Base-by-base conservation (phyloP, 2,329 filamentous ascomycete species). In the Fusarium pseudograminearum region DNA sequence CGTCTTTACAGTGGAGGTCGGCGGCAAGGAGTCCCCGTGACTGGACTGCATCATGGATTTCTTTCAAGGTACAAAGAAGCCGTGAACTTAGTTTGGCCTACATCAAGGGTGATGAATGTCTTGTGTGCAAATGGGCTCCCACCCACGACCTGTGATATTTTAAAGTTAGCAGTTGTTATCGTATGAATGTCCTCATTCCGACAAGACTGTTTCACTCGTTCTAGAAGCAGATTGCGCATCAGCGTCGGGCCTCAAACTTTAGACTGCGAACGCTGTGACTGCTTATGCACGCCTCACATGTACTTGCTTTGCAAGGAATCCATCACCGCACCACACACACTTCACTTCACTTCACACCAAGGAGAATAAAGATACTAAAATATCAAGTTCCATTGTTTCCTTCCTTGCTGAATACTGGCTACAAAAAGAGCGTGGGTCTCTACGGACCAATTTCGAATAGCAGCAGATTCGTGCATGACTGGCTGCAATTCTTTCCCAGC, bases 401-500 rank as follows among this genome's bases (percentile, higher is more conserved):
- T 60, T 74, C 70, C 66, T 52, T 52, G 64, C 65, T 48, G 54
- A 62, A 66, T 65, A 72, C 69, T 66, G 71, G 62, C 63, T 63
- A 73, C 55, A 68, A 69, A 75, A 74, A 62, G 73, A 75, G 68
- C 63, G 73, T 75, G 63, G 60, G 68, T 61, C 70, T 61, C 67
- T 64, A 61, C 56, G 40, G 30, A 61, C 63, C 53, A 64, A 60
- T 57, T 54, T 63, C 55, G 61, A 65, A 54, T 61, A 42, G 45
- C 57, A 40, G 41, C 57, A 56, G 52, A 40, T 56, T 58, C 56
- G 33, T 64, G 55, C 24, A 58, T 61, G 57, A 46, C 64, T 67
- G 62, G 56, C 50, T 51, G 41, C 33, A 20, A 34, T 46, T 38
- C 20, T 33, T 56, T 62, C 59, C 53, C 44, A 53, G 44, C 50